A percentile compares a stretch with the other conserved stretches of the same genome.
Conservation (phyloP, 441 rosid genomes). For the Lepidium campestre region DNA sequence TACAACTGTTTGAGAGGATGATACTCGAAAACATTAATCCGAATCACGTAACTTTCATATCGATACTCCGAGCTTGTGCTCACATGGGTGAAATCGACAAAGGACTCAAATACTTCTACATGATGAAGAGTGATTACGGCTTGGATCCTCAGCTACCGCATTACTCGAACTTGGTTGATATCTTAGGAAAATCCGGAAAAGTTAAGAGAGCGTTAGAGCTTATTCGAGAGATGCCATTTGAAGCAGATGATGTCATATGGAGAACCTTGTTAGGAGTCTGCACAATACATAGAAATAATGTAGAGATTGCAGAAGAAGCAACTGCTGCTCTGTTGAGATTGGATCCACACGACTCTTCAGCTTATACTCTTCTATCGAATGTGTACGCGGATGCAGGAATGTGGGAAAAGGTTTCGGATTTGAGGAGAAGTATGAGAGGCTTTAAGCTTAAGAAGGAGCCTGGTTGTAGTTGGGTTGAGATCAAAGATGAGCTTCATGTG, state of each 20-base stretch:
- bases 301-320: slow-evolving; percentile 75
- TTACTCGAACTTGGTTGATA: slow-evolving; percentile 86
- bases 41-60: slow-evolving; percentile 74
- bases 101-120: slow-evolving; percentile 57
- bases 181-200: slow-evolving; percentile 74
- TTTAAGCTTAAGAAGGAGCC: slow-evolving; percentile 76
- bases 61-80: slow-evolving; percentile 88
- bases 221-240: slow-evolving; percentile 61
- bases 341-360: slow-evolving; percentile 72
- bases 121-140: slow-evolving; percentile 51
- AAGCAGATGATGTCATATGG: slow-evolving; percentile 80
- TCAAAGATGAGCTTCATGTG: slow-evolving; percentile 65
- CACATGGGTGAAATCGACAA: slow-evolving; percentile 63
- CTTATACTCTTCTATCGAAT: slow-evolving; percentile 70
- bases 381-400: slow-evolving; percentile 72
- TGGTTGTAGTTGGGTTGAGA: slow-evolving; percentile 91
- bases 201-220: slow-evolving; percentile 50
- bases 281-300: slow-evolving; percentile 55
- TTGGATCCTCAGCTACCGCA: slow-evolving; percentile 76
- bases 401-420: slow-evolving; percentile 66
- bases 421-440: slow-evolving; percentile 58
- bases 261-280: slow-evolving; percentile 75
- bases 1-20: slow-evolving; percentile 60
- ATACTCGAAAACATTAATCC: slow-evolving; percentile 45
- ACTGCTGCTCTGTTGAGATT: slow-evolving; percentile 44